Base-by-base conservation (phyloP, 2,329 filamentous ascomycete genomes). In the Apiospora koreana region DNA sequence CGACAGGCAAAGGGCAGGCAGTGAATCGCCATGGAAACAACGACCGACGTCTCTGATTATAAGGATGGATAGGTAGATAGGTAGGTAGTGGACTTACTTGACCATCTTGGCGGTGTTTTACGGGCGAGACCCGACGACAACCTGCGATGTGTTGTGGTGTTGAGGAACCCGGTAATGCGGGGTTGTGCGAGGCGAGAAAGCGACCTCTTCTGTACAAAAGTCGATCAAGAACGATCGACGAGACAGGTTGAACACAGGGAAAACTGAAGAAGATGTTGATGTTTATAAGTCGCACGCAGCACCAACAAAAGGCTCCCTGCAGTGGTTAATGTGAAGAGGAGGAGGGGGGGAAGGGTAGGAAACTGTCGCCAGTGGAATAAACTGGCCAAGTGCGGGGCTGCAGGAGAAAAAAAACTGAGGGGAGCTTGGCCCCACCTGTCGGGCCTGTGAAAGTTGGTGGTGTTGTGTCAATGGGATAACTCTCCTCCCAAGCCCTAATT, bases 41-140 rank as follows among this genome's bases (percentile, higher is more conserved):
- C 14, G 28, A 23, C 18, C 2, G 18, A 38, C 8, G 21, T n/a
- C 54, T n/a, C 8, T 62, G 18, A 38, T 14, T 18, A 38, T 3
- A 28, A 62, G 18, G 54, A 62, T n/a, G 10, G 3, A n/a, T 62
- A 23, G 18, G 9, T 2, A n/a, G 31, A 62, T n/a, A 21, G 3
- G 21, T 62, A 23, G 18, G 9, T 2, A n/a, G 31, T 38, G 21
- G 69, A 95, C 95, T 93, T 93, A 98, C 95, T 98, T 98, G 85
- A 99, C 96, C 96, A 99, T 99, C 85, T 94, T 98, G 92, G 88
- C 94, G 93, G 94, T 93, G 31, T 62, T 58, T 62, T 38, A 62
- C 54, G 54, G 54, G 54, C 54, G 54, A n/a, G 54, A 62, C 54
- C 54, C 54, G 54, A 62, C 2, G 31, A 62, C 31, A 58, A 62